Conservation (phyloP, 1,284 basidiomycete genomes). For the Apiotrichum gracile region DNA sequence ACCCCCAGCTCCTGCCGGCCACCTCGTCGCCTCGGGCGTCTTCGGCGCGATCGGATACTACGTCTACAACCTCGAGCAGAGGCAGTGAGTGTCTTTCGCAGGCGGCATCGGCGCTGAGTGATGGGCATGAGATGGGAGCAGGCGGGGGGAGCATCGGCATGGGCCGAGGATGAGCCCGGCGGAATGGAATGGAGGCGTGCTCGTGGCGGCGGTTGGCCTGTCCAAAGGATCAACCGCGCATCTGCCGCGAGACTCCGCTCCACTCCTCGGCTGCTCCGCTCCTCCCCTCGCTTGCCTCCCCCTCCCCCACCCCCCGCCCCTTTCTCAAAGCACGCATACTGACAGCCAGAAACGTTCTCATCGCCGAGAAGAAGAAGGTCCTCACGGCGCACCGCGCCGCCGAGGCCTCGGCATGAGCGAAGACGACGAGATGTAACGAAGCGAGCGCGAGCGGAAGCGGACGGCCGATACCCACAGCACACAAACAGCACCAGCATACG, state of each 20-base stretch:
- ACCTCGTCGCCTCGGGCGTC: constrained; percentile 28
- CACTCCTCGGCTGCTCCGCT: too few species aligned
- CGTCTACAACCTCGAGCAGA: constrained; percentile 35
- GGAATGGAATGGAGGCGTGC: too few species aligned
- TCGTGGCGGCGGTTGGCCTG: too few species aligned
- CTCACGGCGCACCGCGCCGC: constrained; percentile 24
- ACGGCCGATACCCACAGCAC: neutral
- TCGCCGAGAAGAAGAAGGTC: constrained; percentile 29
- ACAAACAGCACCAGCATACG: neutral
- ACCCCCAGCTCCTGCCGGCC: constrained; percentile 33
- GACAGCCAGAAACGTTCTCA: constrained; percentile 22
- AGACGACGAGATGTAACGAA: neutral
- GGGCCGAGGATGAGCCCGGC: neutral
- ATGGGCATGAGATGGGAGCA: neutral
- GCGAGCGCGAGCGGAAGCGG: neutral
- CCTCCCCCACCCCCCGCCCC: too few species aligned
- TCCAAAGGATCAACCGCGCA: too few species aligned
- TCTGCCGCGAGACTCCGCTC: too few species aligned
- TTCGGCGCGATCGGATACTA: constrained; percentile 41
- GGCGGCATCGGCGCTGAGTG: neutral
- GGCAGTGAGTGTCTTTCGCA: constrained; percentile 35
- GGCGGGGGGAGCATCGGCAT: neutral
- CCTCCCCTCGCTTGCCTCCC: too few species aligned
- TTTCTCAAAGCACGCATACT: too few species aligned
- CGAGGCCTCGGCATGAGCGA: constrained; percentile 20